Evolutionary conservation across 805 yeast genomes (phyloP).

Genomic region (Ogataea populi-albae): DNA sequence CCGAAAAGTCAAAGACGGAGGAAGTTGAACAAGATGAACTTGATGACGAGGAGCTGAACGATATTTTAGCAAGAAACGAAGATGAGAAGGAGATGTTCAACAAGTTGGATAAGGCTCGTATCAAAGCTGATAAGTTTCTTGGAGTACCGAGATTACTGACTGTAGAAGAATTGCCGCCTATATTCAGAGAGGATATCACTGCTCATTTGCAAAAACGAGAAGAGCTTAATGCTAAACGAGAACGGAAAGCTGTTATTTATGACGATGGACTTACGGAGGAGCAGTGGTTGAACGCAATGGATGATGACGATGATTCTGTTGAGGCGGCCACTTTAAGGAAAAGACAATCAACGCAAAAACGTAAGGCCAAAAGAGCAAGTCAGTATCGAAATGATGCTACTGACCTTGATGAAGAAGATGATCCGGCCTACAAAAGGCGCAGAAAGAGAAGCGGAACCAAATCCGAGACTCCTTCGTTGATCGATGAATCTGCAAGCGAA

Average conservation of each 20-base stretch:
- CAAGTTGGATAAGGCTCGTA: conserved; percentile 59
- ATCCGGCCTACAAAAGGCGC: conserved; percentile 9
- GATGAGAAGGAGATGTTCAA: conserved; percentile 55
- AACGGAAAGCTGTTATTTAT: conserved; percentile 57
- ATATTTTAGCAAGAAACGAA: conserved; percentile 66
- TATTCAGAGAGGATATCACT: conserved; percentile 64
- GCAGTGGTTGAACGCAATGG: conserved; percentile 77
- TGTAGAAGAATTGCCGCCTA: conserved; percentile 73
- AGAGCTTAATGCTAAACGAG: conserved; percentile 57
- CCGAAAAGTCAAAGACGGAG: conserved; percentile 50
- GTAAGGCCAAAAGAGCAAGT: conserved; percentile 36
- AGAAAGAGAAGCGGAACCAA: conserved; percentile 5
- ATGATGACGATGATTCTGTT: conserved; percentile 62
- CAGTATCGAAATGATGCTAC: conserved; percentile 6
- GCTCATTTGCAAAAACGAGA: conserved; percentile 39
- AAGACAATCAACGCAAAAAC: conserved; percentile 40
- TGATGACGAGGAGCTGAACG: conserved; percentile 65
- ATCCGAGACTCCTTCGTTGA: conserved; percentile 5
- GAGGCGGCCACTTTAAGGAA: conserved; percentile 58
- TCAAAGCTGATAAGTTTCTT: conserved; percentile 30
- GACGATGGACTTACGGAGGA: conserved; percentile 73
- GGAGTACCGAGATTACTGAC: conserved; percentile 52
- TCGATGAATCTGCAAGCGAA: conserved; percentile 3
- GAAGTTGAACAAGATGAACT: conserved; percentile 50
- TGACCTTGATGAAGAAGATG: conserved; percentile 17